Percentiles rank a stretch among this genome's conserved stretches.
Evolutionary conservation across 2,329 filamentous ascomycete species (phyloP).

Genomic region (Acephala macrosclerotiorum): DNA sequence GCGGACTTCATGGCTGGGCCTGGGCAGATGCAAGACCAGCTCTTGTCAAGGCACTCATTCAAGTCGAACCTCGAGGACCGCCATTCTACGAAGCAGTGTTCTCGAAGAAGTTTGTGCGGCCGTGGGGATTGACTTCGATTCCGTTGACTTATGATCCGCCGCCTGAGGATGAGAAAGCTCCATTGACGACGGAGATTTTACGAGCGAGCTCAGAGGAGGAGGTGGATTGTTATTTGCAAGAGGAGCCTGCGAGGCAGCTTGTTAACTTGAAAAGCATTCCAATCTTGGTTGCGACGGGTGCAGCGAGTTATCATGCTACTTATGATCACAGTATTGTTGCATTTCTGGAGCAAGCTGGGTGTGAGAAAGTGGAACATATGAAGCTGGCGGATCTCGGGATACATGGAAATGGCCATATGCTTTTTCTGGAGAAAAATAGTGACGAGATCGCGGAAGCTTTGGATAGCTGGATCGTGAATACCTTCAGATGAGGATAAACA

Average conservation of each 20-base stretch:
- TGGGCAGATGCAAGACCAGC: conserved; percentile 51
- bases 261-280: conserved; percentile 47
- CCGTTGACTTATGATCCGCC: conserved; percentile 56
- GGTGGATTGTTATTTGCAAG: conserved; percentile 46
- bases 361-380: conserved; percentile 45
- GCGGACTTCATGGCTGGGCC: conserved; percentile 51
- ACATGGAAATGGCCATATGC: conserved; percentile 55
- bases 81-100: conserved; percentile 54
- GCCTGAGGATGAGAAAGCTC: conserved; percentile 46
- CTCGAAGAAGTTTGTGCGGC: conserved; percentile 41
- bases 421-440: conserved; percentile 58
- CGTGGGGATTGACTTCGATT: conserved; percentile 57
- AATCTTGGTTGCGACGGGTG: conserved; percentile 50
- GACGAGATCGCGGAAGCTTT: conserved; percentile 46
- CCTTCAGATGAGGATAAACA: not conserved
- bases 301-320: conserved; percentile 53
- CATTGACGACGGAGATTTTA: conserved; percentile 45
- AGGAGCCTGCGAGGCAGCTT: conserved; percentile 45
- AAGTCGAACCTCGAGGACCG: conserved; percentile 56
- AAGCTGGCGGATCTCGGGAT: conserved; percentile 49
- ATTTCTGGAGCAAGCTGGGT: conserved; percentile 53
- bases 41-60: conserved; percentile 51
- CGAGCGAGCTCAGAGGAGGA: conserved; percentile 34
- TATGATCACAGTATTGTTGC: conserved; percentile 54
- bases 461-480: conserved; percentile 39